Evolutionary conservation across 192 early-diverging fungal genomes (phyloP).

Genomic region (Rhizophagus sp.): DNA sequence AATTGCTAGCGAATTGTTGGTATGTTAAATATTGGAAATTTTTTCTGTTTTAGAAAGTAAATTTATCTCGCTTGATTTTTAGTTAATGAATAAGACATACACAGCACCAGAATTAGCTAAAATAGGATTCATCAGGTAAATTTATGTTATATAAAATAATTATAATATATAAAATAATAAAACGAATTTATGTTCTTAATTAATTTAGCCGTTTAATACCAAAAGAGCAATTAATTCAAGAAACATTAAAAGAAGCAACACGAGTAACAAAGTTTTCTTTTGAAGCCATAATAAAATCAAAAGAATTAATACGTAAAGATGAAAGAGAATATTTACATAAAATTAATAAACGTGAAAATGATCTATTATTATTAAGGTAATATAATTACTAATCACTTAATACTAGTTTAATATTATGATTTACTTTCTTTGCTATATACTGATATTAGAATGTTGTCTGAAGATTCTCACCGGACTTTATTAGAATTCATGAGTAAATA

Average conservation of each 20-base stretch:
- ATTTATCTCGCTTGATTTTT: not conserved
- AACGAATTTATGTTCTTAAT: not conserved
- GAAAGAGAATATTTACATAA: not conserved
- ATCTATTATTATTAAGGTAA: not conserved
- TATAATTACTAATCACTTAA: not conserved
- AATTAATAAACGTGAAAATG: not conserved
- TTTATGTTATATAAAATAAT: not conserved
- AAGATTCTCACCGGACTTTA: not conserved
- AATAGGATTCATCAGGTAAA: constrained; percentile 43
- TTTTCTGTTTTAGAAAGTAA: not conserved
- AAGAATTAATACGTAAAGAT: not conserved
- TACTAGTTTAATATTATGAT: not conserved
- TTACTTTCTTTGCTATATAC: not conserved
- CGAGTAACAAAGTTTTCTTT: not conserved
- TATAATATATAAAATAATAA: not conserved
- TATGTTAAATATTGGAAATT: constrained; percentile 23
- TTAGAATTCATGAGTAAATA: not conserved
- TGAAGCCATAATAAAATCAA: not conserved
- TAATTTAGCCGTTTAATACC: not conserved
- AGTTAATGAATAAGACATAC: constrained; percentile 56
- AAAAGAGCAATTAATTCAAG: not conserved
- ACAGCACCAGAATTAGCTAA: constrained; percentile 61
- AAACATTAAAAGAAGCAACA: not conserved
- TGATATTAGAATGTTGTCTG: not conserved
- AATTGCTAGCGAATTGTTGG: constrained; percentile 69